Conservation (phyloP, 768 basidiomycete species). For the Dentipellis sp. region DNA sequence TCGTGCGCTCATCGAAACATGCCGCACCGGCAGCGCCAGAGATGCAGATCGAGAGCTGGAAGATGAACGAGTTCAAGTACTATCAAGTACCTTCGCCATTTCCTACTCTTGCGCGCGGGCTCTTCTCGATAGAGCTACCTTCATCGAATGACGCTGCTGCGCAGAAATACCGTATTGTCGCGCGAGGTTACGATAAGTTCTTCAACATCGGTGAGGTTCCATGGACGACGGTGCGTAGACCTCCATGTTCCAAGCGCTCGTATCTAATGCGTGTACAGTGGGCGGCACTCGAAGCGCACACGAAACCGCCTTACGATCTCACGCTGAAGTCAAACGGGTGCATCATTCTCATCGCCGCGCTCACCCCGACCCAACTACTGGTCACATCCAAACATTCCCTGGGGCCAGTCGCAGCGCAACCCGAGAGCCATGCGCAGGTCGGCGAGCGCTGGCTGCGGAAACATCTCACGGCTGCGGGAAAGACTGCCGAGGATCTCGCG, state of each 20-base stretch:
- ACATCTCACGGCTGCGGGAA: constrained; percentile 52
- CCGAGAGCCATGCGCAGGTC: constrained; percentile 65
- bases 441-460: constrained; percentile 78
- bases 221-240: constrained; percentile 74
- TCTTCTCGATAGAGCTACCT: constrained; percentile 60
- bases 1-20: constrained; percentile 53
- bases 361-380: constrained; percentile 64
- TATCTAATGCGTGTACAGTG: constrained; percentile 43
- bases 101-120: constrained; percentile 87
- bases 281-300: constrained; percentile 59
- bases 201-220: constrained; percentile 96
- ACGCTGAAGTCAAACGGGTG: constrained; percentile 95
- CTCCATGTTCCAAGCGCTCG: neutral
- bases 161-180: constrained; percentile 54
- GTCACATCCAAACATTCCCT: constrained; percentile 92
- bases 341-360: constrained; percentile 88
- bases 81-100: constrained; percentile 84
- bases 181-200: constrained; percentile 96
- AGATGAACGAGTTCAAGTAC: constrained; percentile 97
- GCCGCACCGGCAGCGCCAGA: constrained; percentile 45
- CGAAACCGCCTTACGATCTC: constrained; percentile 70
- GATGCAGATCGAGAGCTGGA: constrained; percentile 75
- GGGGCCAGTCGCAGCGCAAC: constrained; percentile 39
- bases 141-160: constrained; percentile 22
- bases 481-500: constrained; percentile 70